phyloP scores from a whole-genome alignment of 768 basidiomycete species.

The Russula sp. region DNA sequence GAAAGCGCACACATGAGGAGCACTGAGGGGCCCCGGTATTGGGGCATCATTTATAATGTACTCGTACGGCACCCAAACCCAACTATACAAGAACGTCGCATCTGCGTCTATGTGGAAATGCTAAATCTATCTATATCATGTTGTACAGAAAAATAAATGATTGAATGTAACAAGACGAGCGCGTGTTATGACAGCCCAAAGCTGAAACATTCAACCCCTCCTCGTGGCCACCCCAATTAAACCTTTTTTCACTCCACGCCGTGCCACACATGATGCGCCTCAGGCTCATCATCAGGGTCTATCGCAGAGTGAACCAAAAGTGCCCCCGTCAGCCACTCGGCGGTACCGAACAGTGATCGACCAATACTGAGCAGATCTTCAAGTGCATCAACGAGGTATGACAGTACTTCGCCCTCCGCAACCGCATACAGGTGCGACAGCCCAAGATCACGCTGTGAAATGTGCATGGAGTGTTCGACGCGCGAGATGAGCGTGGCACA shows the following conservation, averaged over 20 bases:
- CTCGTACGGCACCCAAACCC: no score
- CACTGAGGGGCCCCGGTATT: no score
- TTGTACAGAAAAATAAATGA: not conserved
- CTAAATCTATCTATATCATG: not conserved
- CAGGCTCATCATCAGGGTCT: not conserved
- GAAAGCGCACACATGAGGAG: not conserved
- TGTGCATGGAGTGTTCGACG: slow-evolving; percentile 38
- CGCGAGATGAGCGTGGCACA: slow-evolving; percentile 38
- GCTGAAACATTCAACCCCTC: not conserved
- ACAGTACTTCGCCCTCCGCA: slow-evolving; percentile 45
- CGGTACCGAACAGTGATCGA: slow-evolving; percentile 46
- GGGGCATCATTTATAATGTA: no score
- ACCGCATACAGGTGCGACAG: slow-evolving; percentile 43
- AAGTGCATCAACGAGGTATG: slow-evolving; percentile 43
- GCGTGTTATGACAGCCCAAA: not conserved
- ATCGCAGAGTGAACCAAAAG: not conserved
- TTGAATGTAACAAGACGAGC: not conserved
- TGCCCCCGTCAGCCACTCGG: slow-evolving; percentile 41
- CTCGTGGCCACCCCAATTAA: not conserved
- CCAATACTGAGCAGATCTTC: slow-evolving; percentile 43
- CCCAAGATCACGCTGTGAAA: slow-evolving; percentile 36
- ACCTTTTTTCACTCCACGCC: not conserved
- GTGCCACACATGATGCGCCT: slow-evolving; percentile 2
- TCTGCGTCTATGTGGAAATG: not conserved
- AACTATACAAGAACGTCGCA: no score